Evolutionary conservation across 2,329 filamentous ascomycete genomes (phyloP), one percentile per base, ranked within the genome.

Genomic region (Colletotrichum spinosum): DNA sequence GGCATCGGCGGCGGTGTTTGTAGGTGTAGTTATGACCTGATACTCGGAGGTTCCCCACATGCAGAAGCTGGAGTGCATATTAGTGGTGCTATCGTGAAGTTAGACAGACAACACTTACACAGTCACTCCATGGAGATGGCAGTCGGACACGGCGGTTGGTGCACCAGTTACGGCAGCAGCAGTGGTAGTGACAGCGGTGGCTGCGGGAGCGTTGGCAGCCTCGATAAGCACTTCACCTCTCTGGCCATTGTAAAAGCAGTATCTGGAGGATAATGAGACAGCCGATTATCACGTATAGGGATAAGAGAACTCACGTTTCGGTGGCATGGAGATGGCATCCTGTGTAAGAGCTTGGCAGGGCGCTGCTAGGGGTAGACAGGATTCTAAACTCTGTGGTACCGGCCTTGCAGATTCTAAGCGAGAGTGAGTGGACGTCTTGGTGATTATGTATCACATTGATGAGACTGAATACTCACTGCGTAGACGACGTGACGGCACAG

Each of bases 251-350:
- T 72, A 78, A 69, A 82, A 74, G 66, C 83, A 85, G 68, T 74
- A 82, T 54, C 80, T 83, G 35, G 6, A n/a, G 12, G 54, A 8
- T 5, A 9, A 45, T 68, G 39, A 70, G 49, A 35, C 15, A 37
- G 12, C 15, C 2, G 5, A 25, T 15, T 0, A 25, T 34, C 25
- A 13, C 49, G 25, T 1, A 17, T 6, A 0, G 13, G 0, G 6
- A 11, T 11, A 11, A 53, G 1, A 13, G 13, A 2, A 13, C 81
- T 72, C 76, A 88, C 85, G 78, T 79, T 45, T 85, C 78, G 10
- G 70, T 71, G 2, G 77, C 84, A 70, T 90, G 84, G 0, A 72
- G 69, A 71, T 90, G 87, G 66, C 88, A 81, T 12, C 71, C 77
- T 0, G 77, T 79, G 68, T 79, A 81, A 3, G 71, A 71, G 10